Base-by-base conservation (phyloP, 495 filamentous ascomycete species). In the Hypoxylon fragiforme region DNA sequence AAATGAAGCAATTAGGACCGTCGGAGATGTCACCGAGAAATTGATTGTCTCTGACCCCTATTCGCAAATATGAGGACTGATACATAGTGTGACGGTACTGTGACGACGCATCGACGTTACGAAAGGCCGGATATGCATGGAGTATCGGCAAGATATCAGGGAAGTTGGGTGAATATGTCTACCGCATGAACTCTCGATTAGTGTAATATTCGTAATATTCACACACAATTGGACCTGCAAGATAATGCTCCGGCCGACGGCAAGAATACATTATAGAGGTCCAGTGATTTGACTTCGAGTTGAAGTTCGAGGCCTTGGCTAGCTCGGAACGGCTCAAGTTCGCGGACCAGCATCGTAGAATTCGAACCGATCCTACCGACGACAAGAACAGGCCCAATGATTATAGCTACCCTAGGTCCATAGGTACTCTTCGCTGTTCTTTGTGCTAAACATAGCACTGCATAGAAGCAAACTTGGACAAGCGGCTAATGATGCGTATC, bases 241-340 rank as follows among this genome's bases (percentile, higher is more conserved):
- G n/a, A 15, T 34, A 21, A 50, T 24, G 35, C 22, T 39, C 46
- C 50, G 46, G 51, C 45, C 45, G 30, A 41, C 30, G 18, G 18
- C 41, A 53, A 50, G 35, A 32, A 16, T n/a, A n/a, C n/a, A n/a
- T n/a, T 19, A 28, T 5, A 16, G 40, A 50, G 44, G 16, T 44
- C 49, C 44, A 44, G 31, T 54, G 2, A 31, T 50, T 40, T 50
- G 43, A 36, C 44, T 54, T 40, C 12, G 34, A 41, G 28, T 34
- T 30, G 16, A n/a, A 36, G 22, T 30, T 40, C 24, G 36, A 54
- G 42, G 44, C 37, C 42, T 8, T 26, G 5, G 12, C 42, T 26
- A 52, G 31, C 51, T 56, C 51, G 51, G 57, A 21, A 61, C 57
- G 51, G 51, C 57, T 61, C 57, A 51, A 56, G 36, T 36, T 61